Conservation (phyloP, 176 grass and related monocot genomes). For the Hordeum marinum region DNA sequence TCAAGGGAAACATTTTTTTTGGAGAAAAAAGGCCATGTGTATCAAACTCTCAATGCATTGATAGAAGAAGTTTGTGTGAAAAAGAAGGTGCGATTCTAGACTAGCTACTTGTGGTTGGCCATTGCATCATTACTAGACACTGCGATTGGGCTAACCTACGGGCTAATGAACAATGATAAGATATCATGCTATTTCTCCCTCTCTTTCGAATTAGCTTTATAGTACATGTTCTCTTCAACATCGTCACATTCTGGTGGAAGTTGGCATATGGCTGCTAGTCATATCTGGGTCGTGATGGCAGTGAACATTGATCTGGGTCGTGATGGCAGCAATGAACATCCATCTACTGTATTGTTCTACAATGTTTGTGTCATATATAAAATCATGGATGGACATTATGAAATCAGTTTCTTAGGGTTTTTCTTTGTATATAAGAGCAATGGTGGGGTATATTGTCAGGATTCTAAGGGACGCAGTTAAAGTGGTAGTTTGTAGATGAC, state of each 20-base stretch:
- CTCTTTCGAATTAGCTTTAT: background rate
- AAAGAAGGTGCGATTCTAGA: background rate
- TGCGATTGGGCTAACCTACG: background rate
- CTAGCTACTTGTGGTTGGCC: background rate
- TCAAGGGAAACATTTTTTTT: background rate
- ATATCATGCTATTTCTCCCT: background rate
- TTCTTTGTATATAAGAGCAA: background rate
- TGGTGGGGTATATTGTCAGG: background rate
- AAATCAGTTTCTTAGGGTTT: background rate
- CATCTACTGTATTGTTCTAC: background rate
- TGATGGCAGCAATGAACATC: background rate
- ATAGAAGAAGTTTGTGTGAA: background rate
- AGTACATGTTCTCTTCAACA: background rate
- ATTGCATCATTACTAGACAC: background rate
- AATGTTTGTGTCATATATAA: background rate
- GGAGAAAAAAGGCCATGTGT: background rate
- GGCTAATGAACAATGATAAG: background rate
- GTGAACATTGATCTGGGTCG: background rate
- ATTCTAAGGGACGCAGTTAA: background rate
- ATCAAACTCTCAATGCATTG: background rate
- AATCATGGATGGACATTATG: background rate
- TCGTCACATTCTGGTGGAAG: background rate
- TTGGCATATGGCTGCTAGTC: background rate
- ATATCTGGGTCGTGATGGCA: background rate
- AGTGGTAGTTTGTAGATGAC: background rate